Evolutionary conservation across 2,329 filamentous ascomycete species (phyloP).

Genomic region (Fusarium caatingaense): DNA sequence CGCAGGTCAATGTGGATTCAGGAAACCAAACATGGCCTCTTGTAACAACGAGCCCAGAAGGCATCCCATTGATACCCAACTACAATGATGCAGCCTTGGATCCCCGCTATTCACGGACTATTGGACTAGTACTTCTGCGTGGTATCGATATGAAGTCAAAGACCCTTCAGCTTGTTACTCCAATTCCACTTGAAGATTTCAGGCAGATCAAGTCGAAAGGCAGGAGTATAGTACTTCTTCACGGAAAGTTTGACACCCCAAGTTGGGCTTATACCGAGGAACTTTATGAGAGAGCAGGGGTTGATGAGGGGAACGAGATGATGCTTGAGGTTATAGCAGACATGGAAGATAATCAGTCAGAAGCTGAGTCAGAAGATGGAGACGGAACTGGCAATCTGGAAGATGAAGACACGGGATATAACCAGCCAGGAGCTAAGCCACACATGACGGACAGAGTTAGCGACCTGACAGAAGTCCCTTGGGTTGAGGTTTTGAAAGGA

Average conservation of each 20-base stretch:
- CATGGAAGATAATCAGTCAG: slow-evolving; percentile 50
- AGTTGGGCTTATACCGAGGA: slow-evolving; percentile 78
- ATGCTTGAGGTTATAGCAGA: slow-evolving; percentile 51
- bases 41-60: slow-evolving; percentile 55
- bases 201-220: slow-evolving; percentile 55
- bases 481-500: slow-evolving; percentile 68
- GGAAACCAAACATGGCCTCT: not conserved
- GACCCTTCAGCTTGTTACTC: slow-evolving; percentile 73
- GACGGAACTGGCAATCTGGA: slow-evolving; percentile 36
- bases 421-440: slow-evolving; percentile 48
- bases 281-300: slow-evolving; percentile 56
- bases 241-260: slow-evolving; percentile 75
- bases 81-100: slow-evolving; percentile 66
- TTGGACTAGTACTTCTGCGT: slow-evolving; percentile 76
- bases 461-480: slow-evolving; percentile 58
- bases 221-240: slow-evolving; percentile 69
- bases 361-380: slow-evolving; percentile 45
- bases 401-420: slow-evolving; percentile 52
- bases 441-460: slow-evolving; percentile 37
- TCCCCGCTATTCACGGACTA: slow-evolving; percentile 66
- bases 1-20: slow-evolving; percentile 23
- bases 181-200: slow-evolving; percentile 59
- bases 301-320: slow-evolving; percentile 47
- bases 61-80: slow-evolving; percentile 72
- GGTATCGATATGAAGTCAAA: slow-evolving; percentile 69